phyloP scores from a whole-genome alignment of 345 rosid genomes.

The Linum lewisii region DNA sequence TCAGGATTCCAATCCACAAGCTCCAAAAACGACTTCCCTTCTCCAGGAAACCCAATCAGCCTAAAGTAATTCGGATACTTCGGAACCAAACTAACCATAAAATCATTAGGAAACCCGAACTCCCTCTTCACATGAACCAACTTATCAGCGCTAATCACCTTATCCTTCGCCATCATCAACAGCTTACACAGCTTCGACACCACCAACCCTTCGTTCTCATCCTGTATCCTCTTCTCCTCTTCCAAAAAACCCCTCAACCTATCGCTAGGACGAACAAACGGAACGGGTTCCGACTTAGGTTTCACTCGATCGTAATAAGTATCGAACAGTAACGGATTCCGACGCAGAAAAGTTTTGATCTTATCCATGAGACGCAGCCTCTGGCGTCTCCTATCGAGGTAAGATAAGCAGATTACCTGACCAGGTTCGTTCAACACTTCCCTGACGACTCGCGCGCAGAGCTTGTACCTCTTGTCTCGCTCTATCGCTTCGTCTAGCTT shows the following conservation, averaged over 20 bases:
- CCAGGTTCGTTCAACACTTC: constrained; percentile 78
- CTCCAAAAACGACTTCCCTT: constrained; percentile 55
- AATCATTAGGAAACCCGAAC: constrained; percentile 76
- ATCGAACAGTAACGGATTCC: constrained; percentile 50
- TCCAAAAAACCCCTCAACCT: constrained; percentile 51
- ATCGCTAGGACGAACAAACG: constrained; percentile 44
- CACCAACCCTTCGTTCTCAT: constrained; percentile 38
- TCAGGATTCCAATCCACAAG: constrained; percentile 59
- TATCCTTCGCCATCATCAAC: constrained; percentile 72
- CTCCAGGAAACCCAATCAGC: constrained; percentile 42
- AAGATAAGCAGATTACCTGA: constrained; percentile 59
- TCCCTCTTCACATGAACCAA: constrained; percentile 77
- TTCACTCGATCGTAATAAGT: constrained; percentile 51
- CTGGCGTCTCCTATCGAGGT: constrained; percentile 71
- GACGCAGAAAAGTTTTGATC: constrained; percentile 40
- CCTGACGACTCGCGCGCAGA: constrained; percentile 57
- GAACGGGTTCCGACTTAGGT: constrained; percentile 50
- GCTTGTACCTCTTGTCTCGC: constrained; percentile 52
- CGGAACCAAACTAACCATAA: constrained; percentile 49
- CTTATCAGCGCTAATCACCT: constrained; percentile 52
- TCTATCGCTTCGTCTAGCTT: constrained; percentile 62
- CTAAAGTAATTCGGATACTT: constrained; percentile 59
- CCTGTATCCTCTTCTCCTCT: constrained; percentile 44
- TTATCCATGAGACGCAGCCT: constrained; percentile 46
- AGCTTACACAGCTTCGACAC: constrained; percentile 72